Conservation (phyloP, 345 rosid genomes). For the Citropsis articulata region DNA sequence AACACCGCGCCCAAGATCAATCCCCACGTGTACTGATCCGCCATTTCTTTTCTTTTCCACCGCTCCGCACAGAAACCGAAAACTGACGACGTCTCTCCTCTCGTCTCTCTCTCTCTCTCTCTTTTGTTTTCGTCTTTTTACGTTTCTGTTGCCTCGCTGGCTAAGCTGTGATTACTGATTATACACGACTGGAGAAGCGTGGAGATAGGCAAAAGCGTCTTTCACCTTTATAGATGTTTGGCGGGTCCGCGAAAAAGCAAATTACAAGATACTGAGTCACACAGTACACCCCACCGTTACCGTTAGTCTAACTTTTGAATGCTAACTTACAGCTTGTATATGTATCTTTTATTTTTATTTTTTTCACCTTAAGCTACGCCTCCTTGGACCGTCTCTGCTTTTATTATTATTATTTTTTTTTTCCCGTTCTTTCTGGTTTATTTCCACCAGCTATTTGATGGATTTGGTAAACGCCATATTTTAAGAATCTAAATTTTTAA, state of each 20-base stretch:
- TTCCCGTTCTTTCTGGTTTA: neutral
- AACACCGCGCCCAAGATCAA: slow-evolving; percentile 37
- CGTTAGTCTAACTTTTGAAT: too few species aligned
- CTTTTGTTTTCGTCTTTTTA: neutral
- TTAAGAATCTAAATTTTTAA: too few species aligned
- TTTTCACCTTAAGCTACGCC: neutral
- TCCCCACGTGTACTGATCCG: slow-evolving; percentile 39
- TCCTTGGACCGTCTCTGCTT: too few species aligned
- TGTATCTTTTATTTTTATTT: neutral
- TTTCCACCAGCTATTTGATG: neutral
- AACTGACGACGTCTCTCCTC: neutral
- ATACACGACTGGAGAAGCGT: neutral
- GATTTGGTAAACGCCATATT: too few species aligned
- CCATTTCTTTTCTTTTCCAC: slow-evolving; percentile 8
- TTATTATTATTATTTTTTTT: too few species aligned
- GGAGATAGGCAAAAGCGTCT: neutral
- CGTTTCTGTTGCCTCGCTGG: neutral
- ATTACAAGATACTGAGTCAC: neutral
- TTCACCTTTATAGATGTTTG: neutral
- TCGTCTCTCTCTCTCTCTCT: neutral
- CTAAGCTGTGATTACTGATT: neutral
- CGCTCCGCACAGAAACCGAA: neutral
- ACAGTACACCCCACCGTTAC: neutral
- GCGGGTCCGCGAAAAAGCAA: neutral
- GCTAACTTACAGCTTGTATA: neutral